Conservation (phyloP, 345 rosid genomes). For the Eucalyptus sp. region DNA sequence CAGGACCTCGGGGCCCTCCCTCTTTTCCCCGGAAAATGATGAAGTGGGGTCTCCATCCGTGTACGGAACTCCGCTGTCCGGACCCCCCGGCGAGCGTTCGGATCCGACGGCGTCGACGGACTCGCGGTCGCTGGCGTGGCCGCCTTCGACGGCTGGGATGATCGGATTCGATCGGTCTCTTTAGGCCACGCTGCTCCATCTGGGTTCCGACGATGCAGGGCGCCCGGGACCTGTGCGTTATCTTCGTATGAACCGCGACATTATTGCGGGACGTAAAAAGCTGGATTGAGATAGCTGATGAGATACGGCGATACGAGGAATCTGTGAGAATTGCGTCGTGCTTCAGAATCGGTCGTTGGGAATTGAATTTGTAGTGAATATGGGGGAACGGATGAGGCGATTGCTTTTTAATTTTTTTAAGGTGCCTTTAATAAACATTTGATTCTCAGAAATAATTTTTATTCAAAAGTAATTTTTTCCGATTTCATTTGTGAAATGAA, state of each 20-base stretch:
- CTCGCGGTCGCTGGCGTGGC: not conserved
- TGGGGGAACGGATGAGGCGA: not conserved
- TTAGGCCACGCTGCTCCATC: not conserved
- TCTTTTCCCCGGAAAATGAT: not conserved
- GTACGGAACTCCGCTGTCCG: not conserved
- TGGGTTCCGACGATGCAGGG: not conserved
- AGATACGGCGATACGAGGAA: not conserved
- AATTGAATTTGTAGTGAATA: not conserved
- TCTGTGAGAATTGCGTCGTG: not conserved
- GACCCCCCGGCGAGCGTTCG: not conserved
- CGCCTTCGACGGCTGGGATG: not conserved
- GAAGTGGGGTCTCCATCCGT: not conserved
- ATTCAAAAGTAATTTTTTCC: too few species aligned
- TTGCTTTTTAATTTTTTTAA: too few species aligned
- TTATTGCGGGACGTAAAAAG: not conserved
- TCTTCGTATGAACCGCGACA: not conserved
- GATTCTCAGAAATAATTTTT: too few species aligned
- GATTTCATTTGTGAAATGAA: rapidly evolving
- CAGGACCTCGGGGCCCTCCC: not conserved
- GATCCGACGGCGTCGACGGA: slow-evolving; percentile 4
- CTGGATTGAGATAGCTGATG: not conserved
- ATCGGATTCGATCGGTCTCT: not conserved
- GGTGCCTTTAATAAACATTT: too few species aligned
- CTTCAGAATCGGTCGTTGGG: not conserved
- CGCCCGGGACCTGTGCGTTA: not conserved